Percentiles rank a stretch among this genome's conserved stretches.
These are phyloP conservation scores for Alnus glutinosa DNA, from an alignment of 306 rosid genomes.

Conservation along the genomic window DNA sequence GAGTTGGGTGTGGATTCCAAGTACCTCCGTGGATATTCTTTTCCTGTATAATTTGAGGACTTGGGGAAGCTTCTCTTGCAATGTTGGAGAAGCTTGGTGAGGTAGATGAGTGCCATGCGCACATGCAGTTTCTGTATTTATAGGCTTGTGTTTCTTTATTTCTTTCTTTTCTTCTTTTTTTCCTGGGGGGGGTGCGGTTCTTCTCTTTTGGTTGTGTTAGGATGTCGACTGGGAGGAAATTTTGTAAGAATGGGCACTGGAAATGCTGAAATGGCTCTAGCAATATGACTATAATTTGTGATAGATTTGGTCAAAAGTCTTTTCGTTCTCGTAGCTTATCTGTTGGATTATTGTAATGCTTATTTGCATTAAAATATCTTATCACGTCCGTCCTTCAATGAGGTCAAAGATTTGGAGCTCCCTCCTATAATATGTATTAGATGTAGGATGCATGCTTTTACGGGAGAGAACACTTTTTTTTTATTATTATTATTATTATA, in stretches of 20 bases:
- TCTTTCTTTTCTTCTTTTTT: too few species aligned
- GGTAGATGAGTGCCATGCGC: not conserved
- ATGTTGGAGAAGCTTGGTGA: slow-evolving; percentile 1
- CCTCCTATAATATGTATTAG: too few species aligned
- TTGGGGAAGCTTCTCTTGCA: slow-evolving; percentile 1
- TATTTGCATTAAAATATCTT: too few species aligned
- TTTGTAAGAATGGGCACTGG: not conserved
- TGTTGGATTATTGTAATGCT: too few species aligned
- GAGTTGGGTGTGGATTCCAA: slow-evolving; percentile 83
- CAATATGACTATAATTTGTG: too few species aligned
- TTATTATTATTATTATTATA: too few species aligned
- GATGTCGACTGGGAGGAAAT: not conserved
- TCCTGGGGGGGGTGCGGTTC: too few species aligned
- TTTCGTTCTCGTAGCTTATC: too few species aligned
- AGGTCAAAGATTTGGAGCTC: too few species aligned
- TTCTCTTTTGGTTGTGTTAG: not conserved
- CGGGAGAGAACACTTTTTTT: not conserved
- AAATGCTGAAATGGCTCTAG: not conserved
- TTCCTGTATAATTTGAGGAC: slow-evolving; percentile 44
- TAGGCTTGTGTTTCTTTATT: too few species aligned
- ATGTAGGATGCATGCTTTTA: not conserved
- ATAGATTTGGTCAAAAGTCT: too few species aligned
- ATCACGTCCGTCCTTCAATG: too few species aligned
- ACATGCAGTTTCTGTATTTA: not conserved
- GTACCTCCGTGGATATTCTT: slow-evolving; percentile 76